A percentile compares a stretch with the other conserved stretches of the same genome.
Evolutionary conservation across 2,329 filamentous ascomycete species (phyloP).

Genomic region (Parascedosporium putredinis): DNA sequence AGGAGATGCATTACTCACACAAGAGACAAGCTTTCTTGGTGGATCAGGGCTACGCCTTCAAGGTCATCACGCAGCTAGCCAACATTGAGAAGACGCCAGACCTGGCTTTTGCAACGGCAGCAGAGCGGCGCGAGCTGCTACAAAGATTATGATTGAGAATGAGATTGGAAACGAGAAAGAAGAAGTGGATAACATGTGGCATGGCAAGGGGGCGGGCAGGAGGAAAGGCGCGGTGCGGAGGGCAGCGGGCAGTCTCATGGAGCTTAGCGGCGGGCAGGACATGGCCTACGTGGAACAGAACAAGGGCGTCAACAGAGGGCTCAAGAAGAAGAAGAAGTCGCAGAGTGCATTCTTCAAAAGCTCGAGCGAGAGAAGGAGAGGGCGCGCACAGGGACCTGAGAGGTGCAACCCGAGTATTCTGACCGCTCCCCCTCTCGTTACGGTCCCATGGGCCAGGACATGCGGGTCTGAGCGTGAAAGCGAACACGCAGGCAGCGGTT

Average conservation of each 20-base stretch:
- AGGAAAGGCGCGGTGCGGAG: constrained; percentile 56
- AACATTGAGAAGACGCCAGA: constrained; percentile 78
- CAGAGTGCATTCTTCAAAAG: constrained; percentile 31
- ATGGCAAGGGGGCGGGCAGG: constrained; percentile 19
- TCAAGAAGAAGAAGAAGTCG: constrained; percentile 30
- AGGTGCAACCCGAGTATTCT: neutral
- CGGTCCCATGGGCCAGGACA: no score
- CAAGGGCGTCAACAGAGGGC: constrained; percentile 49
- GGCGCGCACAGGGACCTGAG: constrained; percentile 8
- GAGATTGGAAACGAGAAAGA: constrained; percentile 31
- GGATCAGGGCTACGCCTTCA: constrained; percentile 97
- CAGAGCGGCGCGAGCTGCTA: constrained; percentile 75
- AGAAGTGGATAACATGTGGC: constrained; percentile 13
- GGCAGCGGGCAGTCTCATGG: constrained; percentile 75
- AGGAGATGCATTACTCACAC: constrained; percentile 96
- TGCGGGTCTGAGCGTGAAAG: no score
- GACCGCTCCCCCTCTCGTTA: neutral
- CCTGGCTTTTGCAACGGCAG: constrained; percentile 67
- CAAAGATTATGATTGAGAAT: constrained; percentile 84
- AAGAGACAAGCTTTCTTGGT: constrained; percentile 96
- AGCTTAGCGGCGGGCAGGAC: constrained; percentile 82
- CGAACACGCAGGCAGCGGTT: no score
- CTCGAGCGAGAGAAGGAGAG: constrained; percentile 27
- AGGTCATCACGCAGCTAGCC: constrained; percentile 91
- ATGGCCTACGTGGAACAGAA: constrained; percentile 95